Conservation (phyloP, 2,329 filamentous ascomycete genomes). For the Catunica adiposa region DNA sequence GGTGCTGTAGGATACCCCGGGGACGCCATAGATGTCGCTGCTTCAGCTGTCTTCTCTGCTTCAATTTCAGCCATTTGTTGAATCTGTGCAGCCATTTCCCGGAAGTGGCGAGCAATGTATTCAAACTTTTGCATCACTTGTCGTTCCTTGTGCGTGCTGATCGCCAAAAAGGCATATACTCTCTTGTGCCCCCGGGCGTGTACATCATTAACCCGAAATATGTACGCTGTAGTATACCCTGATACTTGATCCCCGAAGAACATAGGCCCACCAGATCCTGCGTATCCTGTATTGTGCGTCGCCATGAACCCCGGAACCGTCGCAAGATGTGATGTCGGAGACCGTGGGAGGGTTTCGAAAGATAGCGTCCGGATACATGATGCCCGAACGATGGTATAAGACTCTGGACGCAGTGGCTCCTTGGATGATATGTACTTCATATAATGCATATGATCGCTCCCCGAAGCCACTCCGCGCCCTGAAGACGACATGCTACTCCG, state of each 20-base stretch:
- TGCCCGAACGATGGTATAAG: constrained; percentile 49
- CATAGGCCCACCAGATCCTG: constrained; percentile 46
- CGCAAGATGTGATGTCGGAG: constrained; percentile 24
- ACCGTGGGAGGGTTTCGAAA: constrained; percentile 46
- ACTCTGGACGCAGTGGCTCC: constrained; percentile 42
- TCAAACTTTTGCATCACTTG: constrained; percentile 50
- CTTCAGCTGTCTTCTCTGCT: constrained; percentile 37
- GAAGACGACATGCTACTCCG: constrained; percentile 36
- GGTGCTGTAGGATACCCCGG: constrained; percentile 18
- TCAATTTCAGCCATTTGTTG: constrained; percentile 47
- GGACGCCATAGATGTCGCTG: constrained; percentile 21
- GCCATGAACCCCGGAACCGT: constrained; percentile 33
- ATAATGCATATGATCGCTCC: constrained; percentile 41
- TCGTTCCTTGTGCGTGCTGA: constrained; percentile 48
- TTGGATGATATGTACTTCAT: constrained; percentile 54
- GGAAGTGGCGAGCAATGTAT: constrained; percentile 44
- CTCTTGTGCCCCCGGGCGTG: constrained; percentile 51
- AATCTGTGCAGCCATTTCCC: constrained; percentile 49
- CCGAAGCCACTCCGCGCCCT: constrained; percentile 21
- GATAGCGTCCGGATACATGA: constrained; percentile 51
- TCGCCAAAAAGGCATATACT: constrained; percentile 50
- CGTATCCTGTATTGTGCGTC: constrained; percentile 34
- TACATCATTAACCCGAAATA: constrained; percentile 52
- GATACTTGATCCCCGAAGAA: constrained; percentile 50
- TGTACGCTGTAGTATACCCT: constrained; percentile 53